Conservation (phyloP, 2,329 filamentous ascomycete species). For the Claviceps capensis region DNA sequence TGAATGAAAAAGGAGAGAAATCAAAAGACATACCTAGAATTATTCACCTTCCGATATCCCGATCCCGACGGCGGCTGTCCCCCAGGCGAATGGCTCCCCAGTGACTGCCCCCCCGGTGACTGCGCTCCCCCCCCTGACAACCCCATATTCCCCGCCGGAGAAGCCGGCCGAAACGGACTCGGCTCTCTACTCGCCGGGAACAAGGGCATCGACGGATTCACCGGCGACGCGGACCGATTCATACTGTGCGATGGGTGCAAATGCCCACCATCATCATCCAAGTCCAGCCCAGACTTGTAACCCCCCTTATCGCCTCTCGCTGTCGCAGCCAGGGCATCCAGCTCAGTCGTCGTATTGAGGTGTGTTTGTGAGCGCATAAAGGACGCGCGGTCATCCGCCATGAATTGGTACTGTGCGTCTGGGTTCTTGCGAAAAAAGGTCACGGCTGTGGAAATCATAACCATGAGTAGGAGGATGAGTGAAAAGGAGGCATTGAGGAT, state of each 20-base stretch:
- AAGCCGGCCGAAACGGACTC: slow-evolving; percentile 22
- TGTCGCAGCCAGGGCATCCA: slow-evolving; percentile 81
- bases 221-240: slow-evolving; percentile 16
- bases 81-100: neutral
- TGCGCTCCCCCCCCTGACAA: neutral
- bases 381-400: slow-evolving; percentile 86
- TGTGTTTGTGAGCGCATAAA: slow-evolving; percentile 93
- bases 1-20: neutral
- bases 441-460: slow-evolving; percentile 43
- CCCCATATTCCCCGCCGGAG: slow-evolving; percentile 18
- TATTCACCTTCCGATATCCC: slow-evolving; percentile 25
- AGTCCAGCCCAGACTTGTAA: slow-evolving; percentile 23
- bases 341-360: slow-evolving; percentile 60
- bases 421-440: slow-evolving; percentile 85
- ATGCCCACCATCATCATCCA: slow-evolving; percentile 30
- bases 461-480: slow-evolving; percentile 66
- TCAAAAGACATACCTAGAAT: slow-evolving; percentile 19
- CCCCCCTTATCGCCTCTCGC: slow-evolving; percentile 55
- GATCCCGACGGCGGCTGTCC: neutral
- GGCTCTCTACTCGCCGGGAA: slow-evolving; percentile 25
- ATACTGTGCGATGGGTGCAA: slow-evolving; percentile 21
- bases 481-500: slow-evolving; percentile 74
- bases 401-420: slow-evolving; percentile 83
- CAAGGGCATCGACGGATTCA: slow-evolving; percentile 29
- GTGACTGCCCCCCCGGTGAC: neutral